These are phyloP conservation scores for Moesziomyces sp. DNA, from an alignment of 1,284 basidiomycete species.

Conservation along the genomic window DNA sequence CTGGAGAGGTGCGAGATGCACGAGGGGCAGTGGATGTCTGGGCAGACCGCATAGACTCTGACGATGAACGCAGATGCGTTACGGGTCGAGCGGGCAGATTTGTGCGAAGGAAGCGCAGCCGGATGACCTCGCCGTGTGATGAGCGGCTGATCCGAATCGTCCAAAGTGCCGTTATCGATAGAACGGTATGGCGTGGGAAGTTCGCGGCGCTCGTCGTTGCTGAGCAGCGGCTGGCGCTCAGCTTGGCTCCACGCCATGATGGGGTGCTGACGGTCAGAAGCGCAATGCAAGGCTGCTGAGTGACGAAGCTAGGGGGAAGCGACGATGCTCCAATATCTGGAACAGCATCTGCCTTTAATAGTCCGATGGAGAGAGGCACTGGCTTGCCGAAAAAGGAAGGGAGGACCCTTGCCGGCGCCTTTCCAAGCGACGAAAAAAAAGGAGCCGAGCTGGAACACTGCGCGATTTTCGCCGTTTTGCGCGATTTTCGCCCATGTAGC, in stretches of 20 bases:
- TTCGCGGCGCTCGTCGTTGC: not conserved
- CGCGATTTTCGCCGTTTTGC: not conserved
- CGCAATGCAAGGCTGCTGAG: not conserved
- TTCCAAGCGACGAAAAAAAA: no score
- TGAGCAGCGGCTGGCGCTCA: not conserved
- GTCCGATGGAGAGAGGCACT: no score
- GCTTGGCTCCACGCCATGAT: not conserved
- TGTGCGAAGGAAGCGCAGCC: conserved; percentile 3
- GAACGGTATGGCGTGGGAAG: not conserved
- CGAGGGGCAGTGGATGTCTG: conserved; percentile 68
- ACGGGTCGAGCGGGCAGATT: not conserved
- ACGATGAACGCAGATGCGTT: conserved; percentile 8
- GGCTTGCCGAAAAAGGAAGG: no score
- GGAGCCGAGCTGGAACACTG: no score
- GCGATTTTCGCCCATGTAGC: conserved; percentile 1
- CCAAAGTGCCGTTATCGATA: not conserved
- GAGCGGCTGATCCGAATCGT: conserved; percentile 1
- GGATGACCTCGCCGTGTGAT: conserved; percentile 4
- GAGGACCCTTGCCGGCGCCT: no score
- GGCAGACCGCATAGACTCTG: conserved; percentile 29
- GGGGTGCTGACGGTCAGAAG: not conserved
- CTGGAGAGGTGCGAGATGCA: conserved; percentile 68
- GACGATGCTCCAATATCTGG: no score
- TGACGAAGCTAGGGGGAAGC: not conserved
- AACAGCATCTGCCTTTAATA: no score